Conservation (phyloP, 148 eudicot genomes). For the Pharnaceum exiguum region DNA sequence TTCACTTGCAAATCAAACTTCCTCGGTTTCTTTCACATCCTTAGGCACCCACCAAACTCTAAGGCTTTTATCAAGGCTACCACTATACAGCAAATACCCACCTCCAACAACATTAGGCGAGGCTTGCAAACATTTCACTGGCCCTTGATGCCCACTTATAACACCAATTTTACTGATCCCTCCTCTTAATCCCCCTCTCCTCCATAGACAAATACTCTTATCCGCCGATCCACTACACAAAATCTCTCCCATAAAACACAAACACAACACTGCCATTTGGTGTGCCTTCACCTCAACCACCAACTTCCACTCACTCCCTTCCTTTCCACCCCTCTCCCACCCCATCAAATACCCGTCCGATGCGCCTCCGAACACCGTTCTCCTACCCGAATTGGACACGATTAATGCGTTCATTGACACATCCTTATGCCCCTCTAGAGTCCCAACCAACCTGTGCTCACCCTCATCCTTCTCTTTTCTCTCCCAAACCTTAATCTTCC, state of each 20-base stretch:
- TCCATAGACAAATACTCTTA: slow-evolving; percentile 71
- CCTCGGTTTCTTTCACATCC: slow-evolving; percentile 16
- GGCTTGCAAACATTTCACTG: slow-evolving; percentile 74
- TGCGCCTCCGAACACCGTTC: slow-evolving; percentile 57
- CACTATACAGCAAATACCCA: slow-evolving; percentile 83
- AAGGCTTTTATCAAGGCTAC: slow-evolving; percentile 77
- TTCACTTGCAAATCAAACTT: slow-evolving; percentile 4
- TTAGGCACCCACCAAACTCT: slow-evolving; percentile 93
- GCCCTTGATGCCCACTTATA: slow-evolving; percentile 72
- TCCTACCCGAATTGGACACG: slow-evolving; percentile 36
- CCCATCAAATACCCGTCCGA: slow-evolving; percentile 80
- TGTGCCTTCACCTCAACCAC: slow-evolving; percentile 72
- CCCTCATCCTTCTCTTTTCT: slow-evolving; percentile 5
- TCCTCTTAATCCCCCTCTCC: slow-evolving; percentile 37
- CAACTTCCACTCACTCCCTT: slow-evolving; percentile 38
- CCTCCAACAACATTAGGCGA: slow-evolving; percentile 55
- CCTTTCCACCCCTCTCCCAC: slow-evolving; percentile 37
- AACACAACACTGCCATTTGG: slow-evolving; percentile 60
- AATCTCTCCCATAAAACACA: slow-evolving; percentile 54
- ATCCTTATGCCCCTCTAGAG: slow-evolving; percentile 58
- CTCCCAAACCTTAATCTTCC: slow-evolving; percentile 66
- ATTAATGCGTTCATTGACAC: slow-evolving; percentile 50
- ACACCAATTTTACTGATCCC: slow-evolving; percentile 37
- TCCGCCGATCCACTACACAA: slow-evolving; percentile 84
- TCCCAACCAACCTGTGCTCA: slow-evolving; percentile 35